Base-by-base conservation (phyloP, 2,329 filamentous ascomycete genomes). In the Aspergillus japonicus region DNA sequence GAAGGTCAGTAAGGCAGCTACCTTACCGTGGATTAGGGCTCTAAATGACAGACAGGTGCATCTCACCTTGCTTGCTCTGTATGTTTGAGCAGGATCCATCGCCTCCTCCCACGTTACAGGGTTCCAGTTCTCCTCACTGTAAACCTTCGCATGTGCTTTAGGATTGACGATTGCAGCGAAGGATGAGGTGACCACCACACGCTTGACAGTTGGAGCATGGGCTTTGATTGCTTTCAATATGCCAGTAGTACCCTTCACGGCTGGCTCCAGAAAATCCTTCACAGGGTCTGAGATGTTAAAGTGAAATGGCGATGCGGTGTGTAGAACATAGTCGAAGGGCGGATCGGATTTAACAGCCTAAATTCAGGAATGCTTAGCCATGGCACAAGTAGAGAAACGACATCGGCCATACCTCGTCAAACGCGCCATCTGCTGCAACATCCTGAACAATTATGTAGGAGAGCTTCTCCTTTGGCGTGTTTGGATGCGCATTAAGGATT, bases 251-350 rank as follows among this genome's bases (percentile, higher is more conserved):
- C 86, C 86, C 65, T 87, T 86, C 62, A 88, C 78, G 10, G 86
- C 86, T 14, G 85, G 84, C 64, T 87, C 85, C 39, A 87, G 74
- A 31, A 87, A 77, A 61, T 80, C 79, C 68, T 88, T 86, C 63
- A 94, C 82, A 19, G 90, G 87, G 64, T 88, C 83, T 39, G 91
- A 62, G 57, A 95, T 86, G 35, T 88, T 89, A 71, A 87, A 84
- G 67, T 90, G 87, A 78, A 90, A 93, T 0, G 91, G 90, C 0
- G 85, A 88, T 2, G 89, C 89, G 5, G 89, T 91, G 72, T 92
- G 89, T 54, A 92, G 81, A 52, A 94, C 89, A 50, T 84, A 87
- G 67, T 91, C 87, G 63, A 94, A 90, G 0, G 86, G 84, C 0
- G 85, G 85, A 57, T 84, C 79, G 16, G 84, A 86, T 63, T 85